Evolutionary conservation across 306 rosid genomes (phyloP).

Genomic region (Hippophae rhamnoides): DNA sequence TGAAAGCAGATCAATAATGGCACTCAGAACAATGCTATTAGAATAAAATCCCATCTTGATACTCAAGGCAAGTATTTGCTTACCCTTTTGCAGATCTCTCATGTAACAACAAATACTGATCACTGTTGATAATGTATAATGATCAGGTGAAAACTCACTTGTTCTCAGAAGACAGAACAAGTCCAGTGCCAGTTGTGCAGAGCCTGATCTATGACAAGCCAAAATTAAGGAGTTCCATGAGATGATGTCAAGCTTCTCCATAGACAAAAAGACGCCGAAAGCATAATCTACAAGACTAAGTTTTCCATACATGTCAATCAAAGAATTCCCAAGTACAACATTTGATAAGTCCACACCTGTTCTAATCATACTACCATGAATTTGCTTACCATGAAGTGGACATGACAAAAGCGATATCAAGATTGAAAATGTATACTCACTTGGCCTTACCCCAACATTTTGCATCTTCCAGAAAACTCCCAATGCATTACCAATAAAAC

Average conservation of each 20-base stretch:
- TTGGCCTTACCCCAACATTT: conserved; percentile 42
- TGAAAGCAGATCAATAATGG: conserved; percentile 77
- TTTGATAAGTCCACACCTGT: conserved; percentile 40
- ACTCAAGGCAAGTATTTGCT: conserved; percentile 58
- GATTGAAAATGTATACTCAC: conserved; percentile 68
- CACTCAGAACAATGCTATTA: conserved; percentile 65
- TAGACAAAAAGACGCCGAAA: conserved; percentile 42
- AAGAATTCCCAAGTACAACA: conserved; percentile 65
- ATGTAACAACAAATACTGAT: conserved; percentile 51
- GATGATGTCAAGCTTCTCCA: conserved; percentile 53
- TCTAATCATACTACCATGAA: conserved; percentile 55
- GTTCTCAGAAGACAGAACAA: conserved; percentile 47
- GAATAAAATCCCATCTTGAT: conserved; percentile 64
- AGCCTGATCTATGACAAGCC: conserved; percentile 53
- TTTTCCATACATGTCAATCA: conserved; percentile 66
- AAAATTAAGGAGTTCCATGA: conserved; percentile 78
- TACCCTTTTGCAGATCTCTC: conserved; percentile 66
- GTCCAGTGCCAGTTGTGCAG: conserved; percentile 43
- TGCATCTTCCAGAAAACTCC: conserved; percentile 48
- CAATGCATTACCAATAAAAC: conserved; percentile 38
- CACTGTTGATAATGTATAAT: conserved; percentile 55
- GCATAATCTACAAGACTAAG: conserved; percentile 47
- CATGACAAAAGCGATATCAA: conserved; percentile 31
- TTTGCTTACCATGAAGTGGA: conserved; percentile 47
- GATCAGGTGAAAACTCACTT: conserved; percentile 39